Evolutionary conservation across 345 rosid species (phyloP).

Genomic region (Eucalyptus viminalis): DNA sequence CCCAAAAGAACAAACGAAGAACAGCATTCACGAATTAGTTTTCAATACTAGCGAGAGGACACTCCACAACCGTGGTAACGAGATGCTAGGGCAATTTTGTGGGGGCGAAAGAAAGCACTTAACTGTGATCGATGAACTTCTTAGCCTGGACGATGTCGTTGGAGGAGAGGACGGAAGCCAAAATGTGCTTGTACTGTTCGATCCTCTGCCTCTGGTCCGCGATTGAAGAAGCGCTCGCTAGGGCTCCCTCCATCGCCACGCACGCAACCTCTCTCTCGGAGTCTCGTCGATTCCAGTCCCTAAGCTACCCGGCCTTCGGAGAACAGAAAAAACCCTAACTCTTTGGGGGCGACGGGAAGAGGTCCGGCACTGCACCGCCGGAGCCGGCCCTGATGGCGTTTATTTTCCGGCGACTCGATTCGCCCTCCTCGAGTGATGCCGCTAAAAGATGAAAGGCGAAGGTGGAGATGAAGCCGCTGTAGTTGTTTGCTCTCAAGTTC

Average conservation of each 20-base stretch:
- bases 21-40: neutral
- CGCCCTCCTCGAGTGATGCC: neutral
- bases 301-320: neutral
- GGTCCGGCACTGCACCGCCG: neutral
- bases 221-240: constrained; percentile 62
- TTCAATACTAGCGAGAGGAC: neutral
- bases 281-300: neutral
- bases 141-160: constrained; percentile 71
- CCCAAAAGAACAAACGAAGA: neutral
- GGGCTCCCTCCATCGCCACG: constrained; percentile 64
- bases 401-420: neutral
- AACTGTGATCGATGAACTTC: constrained; percentile 88
- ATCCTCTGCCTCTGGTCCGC: constrained; percentile 95
- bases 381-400: neutral
- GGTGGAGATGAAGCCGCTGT: neutral
- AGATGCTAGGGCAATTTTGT: neutral
- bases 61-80: neutral
- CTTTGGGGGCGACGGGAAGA: neutral
- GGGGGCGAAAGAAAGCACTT: neutral
- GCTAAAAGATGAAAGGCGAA: neutral
- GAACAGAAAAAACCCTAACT: neutral
- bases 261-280: neutral
- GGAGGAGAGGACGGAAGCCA: constrained; percentile 72
- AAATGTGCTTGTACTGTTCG: constrained; percentile 93
- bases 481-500: neutral